These are phyloP conservation scores for Heracleum sosnowskyi DNA, from an alignment of 129 eudicot genomes.

Conservation along the genomic window DNA sequence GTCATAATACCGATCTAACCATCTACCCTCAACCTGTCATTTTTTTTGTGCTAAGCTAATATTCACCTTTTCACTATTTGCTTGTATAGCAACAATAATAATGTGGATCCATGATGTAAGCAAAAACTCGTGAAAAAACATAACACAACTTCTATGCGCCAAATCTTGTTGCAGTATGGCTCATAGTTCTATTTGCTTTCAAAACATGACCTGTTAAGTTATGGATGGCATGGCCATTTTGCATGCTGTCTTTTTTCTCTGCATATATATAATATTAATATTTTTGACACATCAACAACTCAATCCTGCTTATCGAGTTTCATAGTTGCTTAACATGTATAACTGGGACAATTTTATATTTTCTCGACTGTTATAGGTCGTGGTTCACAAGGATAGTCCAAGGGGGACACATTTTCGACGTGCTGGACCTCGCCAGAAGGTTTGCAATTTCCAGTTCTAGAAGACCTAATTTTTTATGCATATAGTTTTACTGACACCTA, in stretches of 20 bases:
- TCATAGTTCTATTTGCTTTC: neutral
- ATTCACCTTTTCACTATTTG: neutral
- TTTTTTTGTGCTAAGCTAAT: neutral
- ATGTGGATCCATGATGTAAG: neutral
- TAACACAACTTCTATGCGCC: neutral
- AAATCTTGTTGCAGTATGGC: neutral
- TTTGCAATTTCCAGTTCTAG: slow-evolving; percentile 9
- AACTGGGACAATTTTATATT: neutral
- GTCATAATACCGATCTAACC: neutral
- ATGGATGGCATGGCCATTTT: neutral
- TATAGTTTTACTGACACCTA: slow-evolving; percentile 14
- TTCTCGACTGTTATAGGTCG: slow-evolving; percentile 27
- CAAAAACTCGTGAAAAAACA: neutral
- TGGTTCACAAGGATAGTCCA: slow-evolving; percentile 75
- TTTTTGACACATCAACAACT: neutral
- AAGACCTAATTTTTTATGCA: neutral
- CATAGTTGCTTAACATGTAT: slow-evolving; percentile 1
- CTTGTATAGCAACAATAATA: neutral
- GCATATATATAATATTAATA: neutral
- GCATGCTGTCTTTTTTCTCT: neutral
- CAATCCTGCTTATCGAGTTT: neutral
- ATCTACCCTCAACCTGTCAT: neutral
- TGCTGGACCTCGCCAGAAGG: slow-evolving; percentile 94
- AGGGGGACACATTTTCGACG: slow-evolving; percentile 90
- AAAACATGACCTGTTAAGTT: neutral